Conservation (phyloP, 148 eudicot genomes). For the Pharnaceum exiguum region DNA sequence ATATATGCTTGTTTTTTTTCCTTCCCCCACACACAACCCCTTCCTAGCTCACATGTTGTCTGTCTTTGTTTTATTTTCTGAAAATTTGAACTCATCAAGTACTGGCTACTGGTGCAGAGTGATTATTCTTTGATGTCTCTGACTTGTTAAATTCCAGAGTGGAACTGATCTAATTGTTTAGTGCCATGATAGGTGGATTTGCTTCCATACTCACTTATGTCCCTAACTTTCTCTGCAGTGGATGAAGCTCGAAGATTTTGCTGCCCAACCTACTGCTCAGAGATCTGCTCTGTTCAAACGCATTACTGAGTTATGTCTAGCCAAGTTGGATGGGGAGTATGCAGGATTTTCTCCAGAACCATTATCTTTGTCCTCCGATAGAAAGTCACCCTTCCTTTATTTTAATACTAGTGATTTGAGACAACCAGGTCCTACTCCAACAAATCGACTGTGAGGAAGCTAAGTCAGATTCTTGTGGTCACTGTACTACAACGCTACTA, state of each 20-base stretch:
- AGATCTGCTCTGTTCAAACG: slow-evolving; percentile 31
- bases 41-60: no score
- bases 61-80: no score
- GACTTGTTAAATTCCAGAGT: no score
- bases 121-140: no score
- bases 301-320: slow-evolving; percentile 38
- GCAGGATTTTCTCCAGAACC: slow-evolving; percentile 45
- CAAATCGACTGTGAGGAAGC: slow-evolving; percentile 17
- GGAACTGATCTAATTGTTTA: no score
- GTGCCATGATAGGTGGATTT: background rate
- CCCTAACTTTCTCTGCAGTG: slow-evolving; percentile 37
- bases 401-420: slow-evolving; percentile 40
- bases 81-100: no score
- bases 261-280: slow-evolving; percentile 45
- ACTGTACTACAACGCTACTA: background rate
- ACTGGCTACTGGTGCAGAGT: no score
- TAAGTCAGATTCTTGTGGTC: background rate
- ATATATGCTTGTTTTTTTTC: no score
- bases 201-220: background rate
- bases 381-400: slow-evolving; percentile 33
- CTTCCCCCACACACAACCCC: no score
- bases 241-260: slow-evolving; percentile 61
- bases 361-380: slow-evolving; percentile 19
- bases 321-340: slow-evolving; percentile 46
- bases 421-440: slow-evolving; percentile 5